A percentile compares a stretch with the other conserved stretches of the same genome.
Conservation (phyloP, 768 basidiomycete genomes). For the Pleurotus sapidus region DNA sequence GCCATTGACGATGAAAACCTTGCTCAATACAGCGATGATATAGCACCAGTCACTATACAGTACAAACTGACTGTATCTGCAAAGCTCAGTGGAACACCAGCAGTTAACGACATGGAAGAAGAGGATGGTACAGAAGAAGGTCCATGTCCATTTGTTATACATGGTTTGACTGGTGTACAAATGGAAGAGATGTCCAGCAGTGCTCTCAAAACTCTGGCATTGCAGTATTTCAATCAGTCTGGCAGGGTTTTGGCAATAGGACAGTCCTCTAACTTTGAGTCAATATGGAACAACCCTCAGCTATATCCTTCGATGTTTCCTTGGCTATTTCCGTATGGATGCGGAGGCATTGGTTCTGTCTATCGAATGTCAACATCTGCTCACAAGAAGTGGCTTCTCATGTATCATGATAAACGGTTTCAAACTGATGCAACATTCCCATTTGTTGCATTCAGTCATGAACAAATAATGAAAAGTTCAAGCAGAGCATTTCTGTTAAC, state of each 20-base stretch:
- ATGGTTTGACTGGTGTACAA: slow-evolving; percentile 19
- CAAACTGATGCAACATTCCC: slow-evolving; percentile 33
- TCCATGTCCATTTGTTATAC: slow-evolving; percentile 21
- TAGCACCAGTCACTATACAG: slow-evolving; percentile 21
- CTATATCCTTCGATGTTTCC: slow-evolving; percentile 36
- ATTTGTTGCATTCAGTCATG: slow-evolving; percentile 34
- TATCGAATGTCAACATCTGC: slow-evolving; percentile 12
- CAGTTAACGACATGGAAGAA: slow-evolving; percentile 19
- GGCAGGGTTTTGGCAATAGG: slow-evolving; percentile 26
- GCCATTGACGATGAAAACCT: slow-evolving; percentile 24
- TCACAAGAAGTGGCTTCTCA: slow-evolving; percentile 28
- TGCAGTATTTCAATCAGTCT: slow-evolving; percentile 20
- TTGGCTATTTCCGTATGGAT: slow-evolving; percentile 39
- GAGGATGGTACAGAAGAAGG: slow-evolving; percentile 18
- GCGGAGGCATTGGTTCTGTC: slow-evolving; percentile 27
- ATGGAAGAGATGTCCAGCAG: slow-evolving; percentile 8
- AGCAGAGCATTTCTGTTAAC: slow-evolving; percentile 16
- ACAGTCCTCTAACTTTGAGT: slow-evolving; percentile 19
- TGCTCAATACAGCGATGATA: slow-evolving; percentile 16
- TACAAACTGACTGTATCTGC: slow-evolving; percentile 15
- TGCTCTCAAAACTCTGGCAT: slow-evolving; percentile 18
- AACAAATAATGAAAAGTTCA: slow-evolving; percentile 26
- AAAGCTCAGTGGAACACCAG: slow-evolving; percentile 19
- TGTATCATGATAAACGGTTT: slow-evolving; percentile 39
- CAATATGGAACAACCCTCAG: slow-evolving; percentile 29